Evolutionary conservation across 2,329 filamentous ascomycete species (phyloP).

Genomic region (Colletotrichum camelliae): DNA sequence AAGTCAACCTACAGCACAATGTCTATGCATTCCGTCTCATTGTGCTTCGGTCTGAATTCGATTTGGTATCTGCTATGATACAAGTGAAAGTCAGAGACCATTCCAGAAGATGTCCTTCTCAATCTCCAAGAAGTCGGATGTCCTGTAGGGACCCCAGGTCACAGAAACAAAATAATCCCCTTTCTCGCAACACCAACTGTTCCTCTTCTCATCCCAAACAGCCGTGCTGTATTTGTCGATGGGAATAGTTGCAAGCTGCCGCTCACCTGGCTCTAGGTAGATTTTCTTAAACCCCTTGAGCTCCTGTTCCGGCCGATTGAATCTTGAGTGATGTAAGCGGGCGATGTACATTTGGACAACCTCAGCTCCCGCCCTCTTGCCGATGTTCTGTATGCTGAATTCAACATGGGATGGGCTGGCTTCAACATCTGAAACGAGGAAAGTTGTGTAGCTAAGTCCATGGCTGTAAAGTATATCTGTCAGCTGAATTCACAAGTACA

Average conservation of each 20-base stretch:
- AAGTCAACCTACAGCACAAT: neutral
- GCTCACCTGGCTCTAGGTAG: conserved; percentile 62
- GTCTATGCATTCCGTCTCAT: neutral
- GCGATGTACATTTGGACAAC: conserved; percentile 51
- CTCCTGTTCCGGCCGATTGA: conserved; percentile 56
- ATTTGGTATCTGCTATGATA: neutral
- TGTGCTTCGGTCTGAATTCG: neutral
- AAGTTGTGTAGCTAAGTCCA: conserved; percentile 73
- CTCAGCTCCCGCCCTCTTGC: conserved; percentile 48
- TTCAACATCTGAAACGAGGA: conserved; percentile 52
- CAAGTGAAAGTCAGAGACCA: conserved; percentile 50
- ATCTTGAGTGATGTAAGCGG: conserved; percentile 29
- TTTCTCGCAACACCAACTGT: conserved; percentile 71
- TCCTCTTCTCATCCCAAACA: conserved; percentile 73
- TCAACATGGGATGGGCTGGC: conserved; percentile 44
- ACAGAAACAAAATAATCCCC: conserved; percentile 67
- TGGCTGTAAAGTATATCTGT: conserved; percentile 43
- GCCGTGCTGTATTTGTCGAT: conserved; percentile 68
- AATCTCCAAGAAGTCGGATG: conserved; percentile 35
- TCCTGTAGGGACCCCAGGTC: too few relatives aligned
- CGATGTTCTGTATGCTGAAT: conserved; percentile 60
- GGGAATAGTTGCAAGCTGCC: conserved; percentile 57
- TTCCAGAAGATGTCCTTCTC: conserved; percentile 70
- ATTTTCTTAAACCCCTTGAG: conserved; percentile 66
- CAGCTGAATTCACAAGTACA: neutral